Evolutionary conservation across 2,329 filamentous ascomycete genomes (phyloP), one percentile per base, ranked within the genome.

Genomic region (Aureobasidium musti): DNA sequence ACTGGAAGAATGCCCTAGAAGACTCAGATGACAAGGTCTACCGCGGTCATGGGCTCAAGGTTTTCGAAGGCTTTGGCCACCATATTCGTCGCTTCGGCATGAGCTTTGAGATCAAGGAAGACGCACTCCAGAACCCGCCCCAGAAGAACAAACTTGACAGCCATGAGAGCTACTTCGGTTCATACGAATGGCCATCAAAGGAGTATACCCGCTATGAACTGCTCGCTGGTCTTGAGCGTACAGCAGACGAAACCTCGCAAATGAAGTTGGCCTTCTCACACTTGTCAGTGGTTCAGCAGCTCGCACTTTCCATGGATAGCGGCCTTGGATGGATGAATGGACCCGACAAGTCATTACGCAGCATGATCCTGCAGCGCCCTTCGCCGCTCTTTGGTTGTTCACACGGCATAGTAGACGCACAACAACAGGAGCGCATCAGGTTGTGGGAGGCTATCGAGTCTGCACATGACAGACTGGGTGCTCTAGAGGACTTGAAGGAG

Each of bases 281-380:
- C 63, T 79, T 90, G 1, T 77, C 73, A 1, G 80, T 81, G 10
- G 83, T 88, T 2, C 81, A 79, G 41, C 87, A 90, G 68, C 80
- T 91, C n/a, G 89, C 85, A 0, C 76, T 91, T 3, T 89, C 86
- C 21, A 82, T 90, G 47, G 86, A 90, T 72, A 87, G 83, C 66
- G 88, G 89, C 11, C 79, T 91, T 43, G 89, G 89, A 13, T 91
- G 87, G 81, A 80, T 91, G 13, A 79, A 79, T 54, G 87, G 88
- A 0, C 85, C 87, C 1, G 87, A 90, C 73, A 77, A 81, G 21
- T 83, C 82, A 0, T 77, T 82, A 45, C 75, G 79, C 23, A 82
- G 82, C 53, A 78, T 79, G 6, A 78, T 83, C 23, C 78, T 83
- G 54, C 76, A 79, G 21, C 78, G 77, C 1, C 75, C 74, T 23